Conservation (phyloP, 495 filamentous ascomycete species). For the Penicillium paxilli region DNA sequence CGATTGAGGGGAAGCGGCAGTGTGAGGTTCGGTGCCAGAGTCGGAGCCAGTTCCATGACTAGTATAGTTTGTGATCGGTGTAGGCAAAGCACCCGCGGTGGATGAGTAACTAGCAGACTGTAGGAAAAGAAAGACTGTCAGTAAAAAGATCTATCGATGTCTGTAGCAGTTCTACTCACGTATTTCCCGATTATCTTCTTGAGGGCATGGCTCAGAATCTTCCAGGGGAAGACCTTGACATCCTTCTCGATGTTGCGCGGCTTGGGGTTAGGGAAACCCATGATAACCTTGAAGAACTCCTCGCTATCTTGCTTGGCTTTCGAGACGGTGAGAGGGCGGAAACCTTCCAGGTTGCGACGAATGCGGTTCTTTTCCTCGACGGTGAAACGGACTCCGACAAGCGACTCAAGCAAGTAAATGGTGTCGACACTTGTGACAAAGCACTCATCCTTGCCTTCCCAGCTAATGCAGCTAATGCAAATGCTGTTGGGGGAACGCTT, state of each 20-base stretch:
- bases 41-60: constrained; percentile 43
- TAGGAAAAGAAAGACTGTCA: not conserved
- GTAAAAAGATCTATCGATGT: too few relatives aligned
- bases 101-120: constrained; percentile 56
- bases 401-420: constrained; percentile 84
- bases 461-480: constrained; percentile 89
- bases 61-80: constrained; percentile 39
- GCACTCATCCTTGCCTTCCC: constrained; percentile 86
- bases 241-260: constrained; percentile 98
- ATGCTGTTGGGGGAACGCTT: constrained; percentile 71
- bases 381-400: constrained; percentile 80
- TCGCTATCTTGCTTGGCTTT: constrained; percentile 90
- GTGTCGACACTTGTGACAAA: constrained; percentile 97
- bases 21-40: constrained; percentile 39
- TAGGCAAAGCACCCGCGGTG: constrained; percentile 44
- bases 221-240: constrained; percentile 97
- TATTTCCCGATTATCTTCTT: constrained; percentile 99
- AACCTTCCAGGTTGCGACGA: constrained; percentile 89
- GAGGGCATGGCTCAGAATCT: constrained; percentile 73
- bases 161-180: constrained; percentile 56
- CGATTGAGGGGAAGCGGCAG: constrained; percentile 45
- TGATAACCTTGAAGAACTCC: constrained; percentile 97
- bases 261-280: constrained; percentile 94
- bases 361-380: constrained; percentile 99
- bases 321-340: constrained; percentile 84